Evolutionary conservation across 306 rosid genomes (phyloP), one percentile per base, ranked within the genome.

Genomic region (Aeschynomene evenia): DNA sequence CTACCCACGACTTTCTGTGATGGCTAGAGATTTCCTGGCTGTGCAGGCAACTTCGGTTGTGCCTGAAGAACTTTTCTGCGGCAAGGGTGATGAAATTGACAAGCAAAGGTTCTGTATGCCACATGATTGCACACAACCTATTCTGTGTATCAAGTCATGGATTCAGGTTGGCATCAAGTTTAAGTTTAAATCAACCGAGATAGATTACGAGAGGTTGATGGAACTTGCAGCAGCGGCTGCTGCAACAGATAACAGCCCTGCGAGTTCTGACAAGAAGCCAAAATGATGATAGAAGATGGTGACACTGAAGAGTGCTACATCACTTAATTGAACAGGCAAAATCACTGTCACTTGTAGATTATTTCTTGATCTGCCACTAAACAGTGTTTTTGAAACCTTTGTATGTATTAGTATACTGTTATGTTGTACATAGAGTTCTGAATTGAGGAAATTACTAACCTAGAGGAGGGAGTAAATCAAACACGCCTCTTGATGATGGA

Each of bases 1-100:
- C 12, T 89, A 91, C 76, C 97, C 97, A 1, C 87, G 95, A 18
- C 88, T 95, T 19, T 95, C 96, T 16, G 79, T 89, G 58, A 95
- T 95, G 99, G 96, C 97, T 55, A 84, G 92, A 76, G 99, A 95
- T 67, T 95, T 91, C 82, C 80, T 95, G 56, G 95, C 95, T 1
- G 88, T 91, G 80, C 96, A 91, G 82, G 88, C 99, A 46, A 86
- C 94, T 63, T 85, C 99, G 53, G 77, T 88, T 68, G 87, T 88
- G 31, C 95, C 99, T 4, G 96, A 89, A 77, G 96, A 95, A 71
- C 73, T 91, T 39, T 95, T 95, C 74, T 91, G 96, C 28, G 84
- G 81, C 65, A 87, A 80, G 80, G 99, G 95, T 23, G 95, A 89
- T 71, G 96, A 85, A 79, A 82, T 85, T 13, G 83, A 81, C 72